phyloP scores from a whole-genome alignment of 441 rosid genomes.

The Erodium trifolium region DNA sequence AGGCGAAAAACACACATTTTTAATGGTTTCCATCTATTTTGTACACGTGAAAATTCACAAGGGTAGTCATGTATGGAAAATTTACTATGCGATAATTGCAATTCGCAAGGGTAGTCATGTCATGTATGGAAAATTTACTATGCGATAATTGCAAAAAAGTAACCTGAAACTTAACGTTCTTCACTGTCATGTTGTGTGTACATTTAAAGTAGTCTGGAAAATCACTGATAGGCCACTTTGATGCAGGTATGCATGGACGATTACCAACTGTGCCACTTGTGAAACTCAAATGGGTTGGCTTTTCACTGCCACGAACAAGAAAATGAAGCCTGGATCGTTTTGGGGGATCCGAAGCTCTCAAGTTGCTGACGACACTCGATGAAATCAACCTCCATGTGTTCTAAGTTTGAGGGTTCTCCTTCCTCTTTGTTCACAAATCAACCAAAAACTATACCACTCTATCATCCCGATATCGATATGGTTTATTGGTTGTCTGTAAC shows the following conservation, averaged over 20 bases:
- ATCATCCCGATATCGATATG: neutral
- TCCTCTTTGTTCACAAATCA: too few species aligned
- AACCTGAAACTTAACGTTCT: neutral
- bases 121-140: too few species aligned
- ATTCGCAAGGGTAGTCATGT: too few species aligned
- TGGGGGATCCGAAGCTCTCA: slow-evolving; percentile 83
- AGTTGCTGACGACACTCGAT: slow-evolving; percentile 47
- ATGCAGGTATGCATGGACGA: slow-evolving; percentile 85
- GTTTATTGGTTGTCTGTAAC: neutral
- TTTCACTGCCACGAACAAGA: slow-evolving; percentile 57
- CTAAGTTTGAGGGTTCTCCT: neutral
- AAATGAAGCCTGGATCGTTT: slow-evolving; percentile 68
- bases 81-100: too few species aligned
- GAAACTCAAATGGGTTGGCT: slow-evolving; percentile 79
- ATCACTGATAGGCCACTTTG: slow-evolving; percentile 2
- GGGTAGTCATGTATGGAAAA: too few species aligned
- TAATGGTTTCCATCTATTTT: too few species aligned
- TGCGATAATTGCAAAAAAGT: too few species aligned
- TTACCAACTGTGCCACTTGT: slow-evolving; percentile 46
- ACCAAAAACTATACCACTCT: neutral
- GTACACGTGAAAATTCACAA: too few species aligned
- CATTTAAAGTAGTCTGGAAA: neutral
- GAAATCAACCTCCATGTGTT: slow-evolving; percentile 6
- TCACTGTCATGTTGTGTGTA: neutral
- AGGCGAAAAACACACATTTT: too few species aligned